A percentile compares a stretch with the other conserved stretches of the same genome.
These are phyloP conservation scores for Oxytropis ochrocephala DNA, from an alignment of 306 rosid species.

Conservation along the genomic window DNA sequence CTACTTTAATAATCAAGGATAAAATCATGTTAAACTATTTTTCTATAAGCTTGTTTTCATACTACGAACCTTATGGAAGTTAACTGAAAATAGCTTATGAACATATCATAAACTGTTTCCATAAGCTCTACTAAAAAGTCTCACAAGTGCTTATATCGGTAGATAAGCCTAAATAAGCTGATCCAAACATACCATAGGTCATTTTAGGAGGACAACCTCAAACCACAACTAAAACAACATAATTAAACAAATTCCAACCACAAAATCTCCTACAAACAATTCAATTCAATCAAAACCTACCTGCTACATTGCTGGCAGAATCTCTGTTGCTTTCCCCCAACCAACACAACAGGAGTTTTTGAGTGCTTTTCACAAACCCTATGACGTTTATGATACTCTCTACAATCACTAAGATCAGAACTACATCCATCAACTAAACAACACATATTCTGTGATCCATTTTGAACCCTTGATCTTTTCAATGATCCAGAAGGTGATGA, in stretches of 20 bases:
- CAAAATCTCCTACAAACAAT: neutral
- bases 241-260: constrained; percentile 5
- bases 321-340: constrained; percentile 63
- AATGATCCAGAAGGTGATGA: constrained; percentile 35
- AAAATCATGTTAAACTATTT: too few species aligned
- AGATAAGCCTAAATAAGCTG: too few species aligned
- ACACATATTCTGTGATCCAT: constrained; percentile 40
- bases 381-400: constrained; percentile 81
- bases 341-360: constrained; percentile 64
- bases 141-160: too few species aligned
- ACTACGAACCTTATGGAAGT: too few species aligned
- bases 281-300: constrained; percentile 27
- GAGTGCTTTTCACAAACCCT: constrained; percentile 82
- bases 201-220: neutral
- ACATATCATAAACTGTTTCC: too few species aligned
- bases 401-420: constrained; percentile 70
- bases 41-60: too few species aligned
- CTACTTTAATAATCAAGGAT: too few species aligned
- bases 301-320: constrained; percentile 99
- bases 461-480: constrained; percentile 47
- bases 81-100: too few species aligned
- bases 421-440: constrained; percentile 80
- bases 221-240: neutral
- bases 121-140: too few species aligned
- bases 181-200: too few species aligned